Base-by-base conservation (phyloP, 768 basidiomycete species). In the Jaapia argillacea region DNA sequence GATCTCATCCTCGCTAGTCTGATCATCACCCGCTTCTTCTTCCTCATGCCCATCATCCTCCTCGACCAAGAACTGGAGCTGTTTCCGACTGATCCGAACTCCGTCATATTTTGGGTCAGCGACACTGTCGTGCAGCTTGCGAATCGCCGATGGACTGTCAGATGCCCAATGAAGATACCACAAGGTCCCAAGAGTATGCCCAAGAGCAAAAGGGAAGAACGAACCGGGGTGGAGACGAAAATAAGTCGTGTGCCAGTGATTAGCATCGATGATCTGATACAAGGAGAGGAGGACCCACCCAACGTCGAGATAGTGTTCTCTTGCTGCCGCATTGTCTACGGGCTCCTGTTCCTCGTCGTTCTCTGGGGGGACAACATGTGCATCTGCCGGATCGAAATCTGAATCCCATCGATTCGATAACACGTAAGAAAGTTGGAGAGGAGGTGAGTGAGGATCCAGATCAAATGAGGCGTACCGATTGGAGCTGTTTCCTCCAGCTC, bases 251-350 rank as follows among this genome's bases (percentile, higher is more conserved):
- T n/a, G n/a, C n/a, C n/a, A n/a, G n/a, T n/a, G n/a, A n/a, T n/a
- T n/a, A n/a, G n/a, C n/a, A n/a, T n/a, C n/a, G 31, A 20, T 1
- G 16, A 6, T 25, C n/a, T n/a, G 3, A 33, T 42, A 23, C 33
- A 14, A 13, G 7, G 3, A 31, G 40, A 41, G 20, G 20, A 31
- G n/a, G 21, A 64, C 75, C 47, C 58, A 90, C 86, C 86, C 87
- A 28, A 93, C 86, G 52, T 85, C 79, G 35, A 89, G 55, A 59
- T 94, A 96, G 61, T 94, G 91, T 51, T 81, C 81, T 52, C 82
- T 70, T 0, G 64, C 70, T 12, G 63, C 59, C 24, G 49, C 47
- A 41, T 57, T 60, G 28, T 53, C 58, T 27, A 59, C 48, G 35
- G 71, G 57, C 36, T 48, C 49, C 20, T 46, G 45, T 40, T 55